A percentile compares a stretch with the other conserved stretches of the same genome.
These are phyloP conservation scores for Aspergillus neotritici DNA, from an alignment of 2,329 filamentous ascomycete genomes.

Conservation along the genomic window DNA sequence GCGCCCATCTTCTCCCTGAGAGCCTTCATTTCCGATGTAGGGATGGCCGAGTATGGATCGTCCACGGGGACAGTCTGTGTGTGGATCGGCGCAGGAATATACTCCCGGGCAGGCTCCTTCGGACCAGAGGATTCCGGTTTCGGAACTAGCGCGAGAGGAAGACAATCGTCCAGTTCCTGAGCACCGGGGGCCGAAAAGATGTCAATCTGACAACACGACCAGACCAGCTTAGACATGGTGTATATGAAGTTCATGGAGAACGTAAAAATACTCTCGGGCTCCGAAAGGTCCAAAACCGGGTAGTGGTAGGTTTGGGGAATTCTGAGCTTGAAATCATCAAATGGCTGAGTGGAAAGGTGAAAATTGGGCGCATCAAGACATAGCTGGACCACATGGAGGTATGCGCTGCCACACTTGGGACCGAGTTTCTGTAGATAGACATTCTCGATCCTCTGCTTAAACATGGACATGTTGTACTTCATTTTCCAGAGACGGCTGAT, in stretches of 20 bases:
- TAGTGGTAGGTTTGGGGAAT: conserved; percentile 39
- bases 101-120: conserved; percentile 17
- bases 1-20: conserved; percentile 17
- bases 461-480: conserved; percentile 58
- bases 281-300: conserved; percentile 38
- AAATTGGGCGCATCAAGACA: conserved; percentile 56
- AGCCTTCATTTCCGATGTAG: conserved; percentile 21
- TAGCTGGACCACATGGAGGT: conserved; percentile 57
- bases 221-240: conserved; percentile 38
- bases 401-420: conserved; percentile 58
- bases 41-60: conserved; percentile 16
- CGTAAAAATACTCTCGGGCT: conserved; percentile 36
- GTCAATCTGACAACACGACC: conserved; percentile 39
- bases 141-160: conserved; percentile 37
- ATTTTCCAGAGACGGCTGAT: conserved; percentile 58
- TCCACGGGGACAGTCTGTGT: conserved; percentile 12
- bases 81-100: conserved; percentile 5
- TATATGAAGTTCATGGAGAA: conserved; percentile 44
- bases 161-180: conserved; percentile 38
- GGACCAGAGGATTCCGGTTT: conserved; percentile 24
- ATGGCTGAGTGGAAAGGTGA: conserved; percentile 37
- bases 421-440: conserved; percentile 58
- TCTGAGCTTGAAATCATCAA: conserved; percentile 37
- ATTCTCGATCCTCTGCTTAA: conserved; percentile 59
- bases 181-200: conserved; percentile 37